Conservation (phyloP, 1,284 basidiomycete species). For the Trichosporon asahii region DNA sequence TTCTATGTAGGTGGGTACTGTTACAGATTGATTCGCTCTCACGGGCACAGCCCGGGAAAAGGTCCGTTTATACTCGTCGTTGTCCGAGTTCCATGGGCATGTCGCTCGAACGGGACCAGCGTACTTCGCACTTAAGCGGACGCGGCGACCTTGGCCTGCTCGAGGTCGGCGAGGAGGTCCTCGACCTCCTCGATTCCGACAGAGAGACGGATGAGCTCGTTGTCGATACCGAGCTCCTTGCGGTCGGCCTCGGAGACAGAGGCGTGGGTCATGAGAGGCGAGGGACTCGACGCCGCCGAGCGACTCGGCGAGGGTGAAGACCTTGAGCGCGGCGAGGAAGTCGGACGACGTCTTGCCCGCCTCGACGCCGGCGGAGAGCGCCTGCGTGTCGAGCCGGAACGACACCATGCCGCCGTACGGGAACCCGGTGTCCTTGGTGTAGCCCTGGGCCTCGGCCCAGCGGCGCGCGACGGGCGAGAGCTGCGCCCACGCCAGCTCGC, state of each 20-base stretch:
- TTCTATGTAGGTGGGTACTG: neutral
- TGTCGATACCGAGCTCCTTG: conserved; percentile 69
- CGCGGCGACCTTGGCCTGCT: conserved; percentile 61
- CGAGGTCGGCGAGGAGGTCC: conserved; percentile 73
- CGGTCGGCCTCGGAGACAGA: conserved; percentile 46
- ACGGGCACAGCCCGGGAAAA: neutral
- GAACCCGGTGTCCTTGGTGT: conserved; percentile 56
- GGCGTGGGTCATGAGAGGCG: conserved; percentile 68
- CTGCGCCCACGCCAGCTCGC: conserved; percentile 20
- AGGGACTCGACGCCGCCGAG: conserved; percentile 89
- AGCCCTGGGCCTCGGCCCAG: conserved; percentile 31
- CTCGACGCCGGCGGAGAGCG: conserved; percentile 15
- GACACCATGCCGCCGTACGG: conserved; percentile 66
- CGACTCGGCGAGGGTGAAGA: conserved; percentile 85
- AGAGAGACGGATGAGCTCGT: conserved; percentile 74
- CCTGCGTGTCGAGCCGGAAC: conserved; percentile 55
- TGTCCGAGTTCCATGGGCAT: neutral
- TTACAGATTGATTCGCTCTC: neutral
- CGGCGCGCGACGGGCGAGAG: conserved; percentile 20
- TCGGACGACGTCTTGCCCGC: conserved; percentile 27
- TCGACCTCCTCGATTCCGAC: conserved; percentile 85
- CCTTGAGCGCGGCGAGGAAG: conserved; percentile 65
- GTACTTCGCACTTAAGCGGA: conserved; percentile 1
- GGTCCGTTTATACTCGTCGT: conserved; percentile 3
- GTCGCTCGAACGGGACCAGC: neutral